Percentiles rank a stretch among this genome's conserved stretches.
These are phyloP conservation scores for Oryza nivara DNA, from an alignment of 176 grass and related monocot species.

Conservation along the genomic window DNA sequence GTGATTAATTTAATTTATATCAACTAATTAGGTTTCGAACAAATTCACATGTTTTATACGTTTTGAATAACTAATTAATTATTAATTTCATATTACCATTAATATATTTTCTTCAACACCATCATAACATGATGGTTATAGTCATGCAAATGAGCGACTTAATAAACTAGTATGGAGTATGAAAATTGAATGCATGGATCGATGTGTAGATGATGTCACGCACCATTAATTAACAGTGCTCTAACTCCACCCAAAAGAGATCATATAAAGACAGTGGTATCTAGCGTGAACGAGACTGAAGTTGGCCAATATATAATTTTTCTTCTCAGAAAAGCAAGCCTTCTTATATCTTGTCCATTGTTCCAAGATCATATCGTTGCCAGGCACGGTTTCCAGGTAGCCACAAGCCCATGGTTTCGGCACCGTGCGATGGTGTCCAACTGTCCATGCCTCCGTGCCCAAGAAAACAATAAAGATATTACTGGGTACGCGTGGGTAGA, in stretches of 20 bases:
- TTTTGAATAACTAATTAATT: no score
- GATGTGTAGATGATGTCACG: not conserved
- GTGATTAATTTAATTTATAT: no score
- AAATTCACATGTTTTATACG: no score
- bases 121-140: no score
- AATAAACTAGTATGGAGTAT: not conserved
- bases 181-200: not conserved
- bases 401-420: slow-evolving; percentile 2
- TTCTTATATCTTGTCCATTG: not conserved
- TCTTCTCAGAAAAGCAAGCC: not conserved
- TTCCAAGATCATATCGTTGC: not conserved
- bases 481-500: slow-evolving; percentile 29
- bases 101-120: no score
- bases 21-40: no score
- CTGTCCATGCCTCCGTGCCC: not conserved
- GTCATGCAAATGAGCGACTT: no score
- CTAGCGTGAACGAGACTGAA: not conserved
- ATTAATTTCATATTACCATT: no score
- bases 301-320: not conserved
- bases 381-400: not conserved
- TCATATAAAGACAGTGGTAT: not conserved
- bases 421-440: not conserved
- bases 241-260: not conserved
- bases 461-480: not conserved
- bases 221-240: not conserved